phyloP scores from a whole-genome alignment of 1,284 basidiomycete genomes.

The Cryptococcus floricola region DNA sequence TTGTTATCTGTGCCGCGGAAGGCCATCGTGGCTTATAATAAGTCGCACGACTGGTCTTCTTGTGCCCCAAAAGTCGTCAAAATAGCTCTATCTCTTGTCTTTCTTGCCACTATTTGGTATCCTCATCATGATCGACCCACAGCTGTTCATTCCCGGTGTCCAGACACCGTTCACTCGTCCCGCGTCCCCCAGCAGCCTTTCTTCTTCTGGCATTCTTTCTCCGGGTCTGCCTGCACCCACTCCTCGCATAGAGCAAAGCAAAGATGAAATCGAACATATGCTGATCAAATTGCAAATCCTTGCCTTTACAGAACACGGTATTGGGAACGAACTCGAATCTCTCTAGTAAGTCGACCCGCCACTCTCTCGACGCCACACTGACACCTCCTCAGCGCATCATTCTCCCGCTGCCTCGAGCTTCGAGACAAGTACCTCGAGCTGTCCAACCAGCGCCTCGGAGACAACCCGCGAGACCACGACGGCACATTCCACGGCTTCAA shows the following conservation, averaged over 20 bases:
- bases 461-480: slow-evolving; percentile 87
- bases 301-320: slow-evolving; percentile 48
- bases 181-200: slow-evolving; percentile 9
- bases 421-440: slow-evolving; percentile 87
- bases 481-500: slow-evolving; percentile 63
- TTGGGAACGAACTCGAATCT: slow-evolving; percentile 48
- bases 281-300: slow-evolving; percentile 40
- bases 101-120: too few relatives aligned
- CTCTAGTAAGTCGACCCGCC: slow-evolving; percentile 44
- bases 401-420: slow-evolving; percentile 76
- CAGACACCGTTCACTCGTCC: slow-evolving; percentile 12
- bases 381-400: slow-evolving; percentile 47
- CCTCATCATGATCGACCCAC: slow-evolving; percentile 13
- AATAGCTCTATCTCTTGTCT: background rate
- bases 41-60: too few relatives aligned
- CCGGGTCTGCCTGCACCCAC: background rate
- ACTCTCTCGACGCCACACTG: background rate
- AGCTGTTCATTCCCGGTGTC: slow-evolving; percentile 15
- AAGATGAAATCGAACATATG: slow-evolving; percentile 17
- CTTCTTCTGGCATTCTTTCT: background rate
- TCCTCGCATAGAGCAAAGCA: background rate
- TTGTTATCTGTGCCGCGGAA: too few relatives aligned
- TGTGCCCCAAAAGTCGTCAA: background rate
- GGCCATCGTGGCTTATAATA: too few relatives aligned
- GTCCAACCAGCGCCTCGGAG: slow-evolving; percentile 81